Conservation (phyloP, 2,329 filamentous ascomycete species). For the Aspergillus fructus region DNA sequence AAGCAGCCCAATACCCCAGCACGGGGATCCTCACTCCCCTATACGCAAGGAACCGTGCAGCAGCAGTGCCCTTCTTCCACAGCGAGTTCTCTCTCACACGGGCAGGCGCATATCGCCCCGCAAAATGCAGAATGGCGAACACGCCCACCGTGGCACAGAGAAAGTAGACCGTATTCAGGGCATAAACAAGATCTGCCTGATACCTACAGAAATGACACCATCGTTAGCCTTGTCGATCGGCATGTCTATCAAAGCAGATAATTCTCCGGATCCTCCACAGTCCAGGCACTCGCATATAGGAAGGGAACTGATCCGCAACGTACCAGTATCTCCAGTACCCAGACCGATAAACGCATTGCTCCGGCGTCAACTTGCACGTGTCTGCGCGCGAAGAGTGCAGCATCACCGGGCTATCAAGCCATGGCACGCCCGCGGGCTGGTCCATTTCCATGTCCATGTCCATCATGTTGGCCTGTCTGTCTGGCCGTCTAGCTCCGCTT, state of each 20-base stretch:
- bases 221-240: background rate
- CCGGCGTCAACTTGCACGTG: conserved; percentile 28
- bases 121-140: conserved; percentile 45
- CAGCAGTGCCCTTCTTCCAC: conserved; percentile 37
- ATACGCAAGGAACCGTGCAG: conserved; percentile 45
- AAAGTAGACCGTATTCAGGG: conserved; percentile 54
- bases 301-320: background rate
- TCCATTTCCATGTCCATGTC: background rate
- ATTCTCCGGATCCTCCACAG: background rate
- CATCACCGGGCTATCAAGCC: conserved; percentile 33
- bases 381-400: conserved; percentile 31
- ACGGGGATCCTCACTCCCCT: conserved; percentile 35
- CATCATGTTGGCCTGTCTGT: background rate
- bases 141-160: conserved; percentile 51
- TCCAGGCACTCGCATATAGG: background rate
- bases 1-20: conserved; percentile 45
- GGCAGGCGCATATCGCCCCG: conserved; percentile 31
- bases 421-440: conserved; percentile 19
- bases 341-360: conserved; percentile 30
- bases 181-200: conserved; percentile 55
- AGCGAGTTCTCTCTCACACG: conserved; percentile 22
- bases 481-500: background rate
- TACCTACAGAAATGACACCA: conserved; percentile 43
- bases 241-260: background rate
- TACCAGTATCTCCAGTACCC: conserved; percentile 34